Evolutionary conservation across 495 filamentous ascomycete genomes (phyloP), one percentile per base, ranked within the genome.

Genomic region (Cercophora scortea): DNA sequence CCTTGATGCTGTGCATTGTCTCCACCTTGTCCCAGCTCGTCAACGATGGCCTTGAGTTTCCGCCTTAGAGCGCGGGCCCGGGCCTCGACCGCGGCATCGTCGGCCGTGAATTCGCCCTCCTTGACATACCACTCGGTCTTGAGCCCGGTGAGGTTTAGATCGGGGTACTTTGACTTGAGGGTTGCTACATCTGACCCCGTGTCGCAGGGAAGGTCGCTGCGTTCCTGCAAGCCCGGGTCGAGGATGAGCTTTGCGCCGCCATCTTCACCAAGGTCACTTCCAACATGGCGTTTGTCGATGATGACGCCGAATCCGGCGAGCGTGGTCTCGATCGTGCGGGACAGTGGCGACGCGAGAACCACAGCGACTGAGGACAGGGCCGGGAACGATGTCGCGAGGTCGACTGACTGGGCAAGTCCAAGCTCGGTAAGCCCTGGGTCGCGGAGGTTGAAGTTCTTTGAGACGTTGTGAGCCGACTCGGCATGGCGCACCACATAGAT

Each of bases 181-280:
- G 19, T 51, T 1, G 45, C 47, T 8, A 57, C 38, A 6, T 59
- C 51, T 8, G 62, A 67, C 5, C 65, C 67, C 15, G 65, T 69
- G 55, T 73, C 70, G 59, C 68, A 71, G 10, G 68, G 67, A 16
- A 67, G 44, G 12, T 47, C 61, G 55, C 68, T 69, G 39, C 67
- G 61, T 39, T 73, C 70, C 46, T 73, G 70, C 36, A 66, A 54
- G 34, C 56, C 45, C 0, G 56, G 56, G 16, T 64, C 61, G 10
- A 66, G 51, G n/a, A 64, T 19, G 15, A 66, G 42, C 4, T 42
- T 43, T n/a, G 40, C 55, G 1, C 13, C 40, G 4, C 33, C 48
- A 1, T 41, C 45, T 0, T 8, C 45, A 6, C 3, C 45, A 8
- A 17, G 8, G 34, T 39, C n/a, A 34, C 18, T 38, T 1, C 9